Evolutionary conservation across 2,329 filamentous ascomycete genomes (phyloP), one percentile per base, ranked within the genome.

Genomic region (Alternaria viburni): DNA sequence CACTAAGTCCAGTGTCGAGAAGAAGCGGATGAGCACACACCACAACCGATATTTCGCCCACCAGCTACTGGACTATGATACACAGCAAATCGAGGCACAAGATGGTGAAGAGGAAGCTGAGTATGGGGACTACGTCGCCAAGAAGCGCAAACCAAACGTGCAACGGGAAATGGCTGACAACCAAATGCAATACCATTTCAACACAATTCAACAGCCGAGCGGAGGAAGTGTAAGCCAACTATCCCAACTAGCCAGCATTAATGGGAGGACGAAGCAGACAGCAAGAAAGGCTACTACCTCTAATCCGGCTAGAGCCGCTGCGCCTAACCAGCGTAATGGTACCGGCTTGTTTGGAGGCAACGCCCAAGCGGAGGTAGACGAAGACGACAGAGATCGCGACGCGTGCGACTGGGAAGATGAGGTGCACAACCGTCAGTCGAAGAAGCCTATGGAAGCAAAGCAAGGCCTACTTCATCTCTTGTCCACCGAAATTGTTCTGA

Each of bases 41-140:
- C 62, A 59, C 3, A 64, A 65, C 5, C 62, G 49, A 1, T 79
- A 78, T 57, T 76, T 76, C 45, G 64, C 66, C 10, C 61, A 72
- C 25, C 73, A 77, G 43, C 52, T 79, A 1, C 58, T 77, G 13
- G 72, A 76, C 17, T 52, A 68, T 17, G 65, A 69, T 2, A 49
- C 58, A 3, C 76, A 77, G 52, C 54, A 59, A 12, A 43, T 74
- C 9, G 69, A 77, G 50, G 57, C 65, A 3, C 45, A 69, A 6
- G 74, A 78, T 44, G 76, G 75, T 5, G 74, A 78, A 58, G 75
- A 78, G 46, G 74, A 78, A 32, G 74, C 74, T 3, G 70, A 76
- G 28, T 74, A 66, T 23, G 58, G 57, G 3, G 57, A 67, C n/a
- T 62, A 63, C 45, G 54, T 62, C 23, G 45, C 25, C 23, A 50